Conservation (phyloP, 116 monocot species). For the Cymodocea nodosa region DNA sequence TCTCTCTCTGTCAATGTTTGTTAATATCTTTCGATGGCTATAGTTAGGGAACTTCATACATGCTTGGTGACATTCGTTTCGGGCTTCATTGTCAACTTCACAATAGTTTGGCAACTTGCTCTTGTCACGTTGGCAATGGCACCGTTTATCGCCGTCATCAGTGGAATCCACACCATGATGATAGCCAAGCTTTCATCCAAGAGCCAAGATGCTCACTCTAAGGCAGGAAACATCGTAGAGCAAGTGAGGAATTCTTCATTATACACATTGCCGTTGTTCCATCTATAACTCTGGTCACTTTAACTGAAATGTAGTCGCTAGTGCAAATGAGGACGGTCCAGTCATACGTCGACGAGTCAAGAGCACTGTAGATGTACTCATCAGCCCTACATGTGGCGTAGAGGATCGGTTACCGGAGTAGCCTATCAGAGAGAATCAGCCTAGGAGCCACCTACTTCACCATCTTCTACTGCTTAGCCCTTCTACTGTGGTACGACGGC, state of each 20-base stretch:
- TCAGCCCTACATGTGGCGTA: conserved; percentile 42
- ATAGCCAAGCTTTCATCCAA: conserved; percentile 63
- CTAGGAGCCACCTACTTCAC: conserved; percentile 89
- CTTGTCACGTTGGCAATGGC: conserved; percentile 89
- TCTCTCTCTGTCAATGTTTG: no score
- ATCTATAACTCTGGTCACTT: background rate
- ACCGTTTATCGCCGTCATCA: conserved; percentile 79
- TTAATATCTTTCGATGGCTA: no score
- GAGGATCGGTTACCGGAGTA: conserved; percentile 60
- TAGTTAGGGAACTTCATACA: conserved; percentile 97
- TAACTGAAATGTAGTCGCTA: conserved; percentile 36
- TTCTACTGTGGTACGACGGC: conserved; percentile 89
- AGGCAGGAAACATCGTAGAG: conserved; percentile 74
- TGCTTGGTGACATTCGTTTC: conserved; percentile 86
- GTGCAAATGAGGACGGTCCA: conserved; percentile 82
- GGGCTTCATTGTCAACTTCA: conserved; percentile 85
- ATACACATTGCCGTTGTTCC: no score
- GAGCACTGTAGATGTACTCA: conserved; percentile 53
- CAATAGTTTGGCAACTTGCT: conserved; percentile 83
- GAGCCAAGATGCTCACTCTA: conserved; percentile 65
- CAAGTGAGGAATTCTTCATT: conserved; percentile 30
- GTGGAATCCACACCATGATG: conserved; percentile 63
- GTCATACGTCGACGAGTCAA: conserved; percentile 61
- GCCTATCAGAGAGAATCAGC: conserved; percentile 69
- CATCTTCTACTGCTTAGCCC: conserved; percentile 95